Evolutionary conservation across 345 rosid genomes (phyloP).

Genomic region (Brassica carinata): DNA sequence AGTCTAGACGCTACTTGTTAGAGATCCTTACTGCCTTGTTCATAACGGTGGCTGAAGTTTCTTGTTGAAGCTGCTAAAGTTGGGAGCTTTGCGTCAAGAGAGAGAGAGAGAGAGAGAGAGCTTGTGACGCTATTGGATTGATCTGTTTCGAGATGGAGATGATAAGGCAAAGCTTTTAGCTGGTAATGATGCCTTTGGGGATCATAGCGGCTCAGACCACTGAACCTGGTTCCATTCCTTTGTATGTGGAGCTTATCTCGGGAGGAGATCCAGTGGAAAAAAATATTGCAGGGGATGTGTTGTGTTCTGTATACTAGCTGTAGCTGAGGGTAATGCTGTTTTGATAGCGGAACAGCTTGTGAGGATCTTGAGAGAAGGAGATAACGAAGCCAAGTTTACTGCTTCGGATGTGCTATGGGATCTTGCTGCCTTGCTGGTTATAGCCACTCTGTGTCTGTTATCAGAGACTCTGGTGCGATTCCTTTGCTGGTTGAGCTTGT

Average conservation of each 20-base stretch:
- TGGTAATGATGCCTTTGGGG: slow-evolving; percentile 55
- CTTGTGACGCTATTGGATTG: slow-evolving; percentile 68
- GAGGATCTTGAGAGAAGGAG: slow-evolving; percentile 63
- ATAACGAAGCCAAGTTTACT: slow-evolving; percentile 49
- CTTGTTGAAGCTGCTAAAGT: slow-evolving; percentile 53
- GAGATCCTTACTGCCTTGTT: slow-evolving; percentile 59
- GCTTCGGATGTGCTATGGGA: slow-evolving; percentile 68
- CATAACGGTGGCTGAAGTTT: slow-evolving; percentile 48
- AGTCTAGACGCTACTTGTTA: slow-evolving; percentile 50
- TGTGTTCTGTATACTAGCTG: slow-evolving; percentile 52
- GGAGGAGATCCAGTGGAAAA: slow-evolving; percentile 50
- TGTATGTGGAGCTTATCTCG: slow-evolving; percentile 62
- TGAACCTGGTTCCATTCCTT: slow-evolving; percentile 61
- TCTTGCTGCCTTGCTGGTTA: slow-evolving; percentile 43
- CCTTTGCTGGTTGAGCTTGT: slow-evolving; percentile 53
- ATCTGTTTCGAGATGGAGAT: slow-evolving; percentile 53
- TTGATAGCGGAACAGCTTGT: slow-evolving; percentile 53
- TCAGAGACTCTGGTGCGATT: slow-evolving; percentile 62
- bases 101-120: slow-evolving; percentile 52
- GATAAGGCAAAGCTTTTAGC: slow-evolving; percentile 47
- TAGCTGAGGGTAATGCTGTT: slow-evolving; percentile 57
- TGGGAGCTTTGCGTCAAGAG: slow-evolving; percentile 59
- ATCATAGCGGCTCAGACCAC: slow-evolving; percentile 55
- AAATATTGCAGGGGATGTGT: slow-evolving; percentile 57
- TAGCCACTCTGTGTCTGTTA: slow-evolving; percentile 52